Conservation (phyloP, 176 grass and related monocot species). For the Canna indica region DNA sequence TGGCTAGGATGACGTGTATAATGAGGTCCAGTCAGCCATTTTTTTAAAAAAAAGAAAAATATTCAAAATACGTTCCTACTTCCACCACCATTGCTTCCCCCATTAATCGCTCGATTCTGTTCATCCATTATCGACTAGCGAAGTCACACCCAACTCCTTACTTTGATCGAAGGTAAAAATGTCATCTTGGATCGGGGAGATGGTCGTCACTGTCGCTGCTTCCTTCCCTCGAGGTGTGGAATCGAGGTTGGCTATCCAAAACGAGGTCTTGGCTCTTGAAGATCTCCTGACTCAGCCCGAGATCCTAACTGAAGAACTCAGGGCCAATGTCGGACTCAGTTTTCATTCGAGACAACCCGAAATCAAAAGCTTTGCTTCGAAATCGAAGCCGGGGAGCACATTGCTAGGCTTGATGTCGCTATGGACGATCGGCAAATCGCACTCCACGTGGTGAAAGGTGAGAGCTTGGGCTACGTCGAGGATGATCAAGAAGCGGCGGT, state of each 20-base stretch:
- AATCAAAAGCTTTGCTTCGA: constrained; percentile 70
- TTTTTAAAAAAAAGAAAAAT: too few species aligned
- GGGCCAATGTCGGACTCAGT: constrained; percentile 22
- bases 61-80: too few species aligned
- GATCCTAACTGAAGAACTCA: constrained; percentile 78
- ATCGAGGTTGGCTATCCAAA: neutral
- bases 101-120: constrained; percentile 20
- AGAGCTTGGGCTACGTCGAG: constrained; percentile 51
- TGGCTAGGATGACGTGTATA: too few species aligned
- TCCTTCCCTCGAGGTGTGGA: constrained; percentile 15
- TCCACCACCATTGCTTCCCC: constrained; percentile 88
- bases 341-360: constrained; percentile 78
- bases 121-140: constrained; percentile 5
- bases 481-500: constrained; percentile 33
- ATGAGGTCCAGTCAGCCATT: too few species aligned
- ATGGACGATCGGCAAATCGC: constrained; percentile 63
- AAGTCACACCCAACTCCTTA: constrained; percentile 6
- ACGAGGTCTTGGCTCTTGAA: constrained; percentile 16
- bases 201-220: neutral
- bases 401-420: constrained; percentile 94
- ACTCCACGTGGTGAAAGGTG: constrained; percentile 57
- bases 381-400: constrained; percentile 49
- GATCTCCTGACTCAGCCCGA: constrained; percentile 44
- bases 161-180: constrained; percentile 8
- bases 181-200: neutral